Base-by-base conservation (phyloP, 129 eudicot genomes). In the Tanacetum coccineum region DNA sequence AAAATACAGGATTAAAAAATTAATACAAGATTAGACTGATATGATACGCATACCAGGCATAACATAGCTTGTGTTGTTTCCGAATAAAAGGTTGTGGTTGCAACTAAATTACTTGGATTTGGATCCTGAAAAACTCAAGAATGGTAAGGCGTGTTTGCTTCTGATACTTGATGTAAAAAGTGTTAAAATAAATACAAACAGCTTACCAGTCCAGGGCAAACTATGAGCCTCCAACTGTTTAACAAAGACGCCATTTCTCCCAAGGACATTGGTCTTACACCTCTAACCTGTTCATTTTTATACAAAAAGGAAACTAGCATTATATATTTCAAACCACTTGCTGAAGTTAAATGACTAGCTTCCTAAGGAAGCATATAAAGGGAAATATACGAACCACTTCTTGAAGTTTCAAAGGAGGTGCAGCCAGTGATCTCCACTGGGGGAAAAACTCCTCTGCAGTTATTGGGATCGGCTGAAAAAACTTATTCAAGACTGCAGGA, bases 391-490 rank as follows among this genome's bases (percentile, higher is more conserved):
- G 26, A 76, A 94, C 99, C 86, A 94, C 99, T 94, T 94, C 97
- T 80, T 94, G 99, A 74, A 89, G 93, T 79, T 94, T 94, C 73
- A 94, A 74, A 67, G 99, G 99, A 19, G 99, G 95, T 57, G 90
- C 93, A 72, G 95, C 86, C 63, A 94, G 99, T 64, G 88, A 79
- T 84, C 97, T 89, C 99, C 99, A 89, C 63, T 86, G 95, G 6
- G 95, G 86, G 70, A 94, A 94, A 81, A 94, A 94, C 22, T 89
- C 95, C 51, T 94, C 97, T 1, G 85, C 79, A 21, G 97, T 73
- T 58, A 94, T 79, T 28, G 87, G 46, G 55, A 89, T 81, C 39
- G 96, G 97, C 81, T 94, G 96, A 70, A 94, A 74, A 78, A 94
- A 94, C 59, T 94, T 94, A 70, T 86, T 94, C 73, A 94, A 65